Conservation (phyloP, 2,329 filamentous ascomycete species). For the Nemania diffusa region DNA sequence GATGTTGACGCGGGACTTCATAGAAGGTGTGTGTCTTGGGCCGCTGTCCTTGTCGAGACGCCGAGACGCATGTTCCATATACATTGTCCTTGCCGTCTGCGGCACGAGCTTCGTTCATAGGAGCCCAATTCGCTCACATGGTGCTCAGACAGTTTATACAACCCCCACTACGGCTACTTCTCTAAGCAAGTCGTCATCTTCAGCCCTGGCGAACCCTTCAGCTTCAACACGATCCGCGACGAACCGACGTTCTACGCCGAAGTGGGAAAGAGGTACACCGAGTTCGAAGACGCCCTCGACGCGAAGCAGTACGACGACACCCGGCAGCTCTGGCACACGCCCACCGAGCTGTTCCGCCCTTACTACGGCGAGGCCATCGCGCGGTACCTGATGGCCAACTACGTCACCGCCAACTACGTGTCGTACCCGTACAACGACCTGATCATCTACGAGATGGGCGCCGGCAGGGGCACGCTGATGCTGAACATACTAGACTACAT, state of each 20-base stretch:
- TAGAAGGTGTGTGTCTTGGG: conserved; percentile 75
- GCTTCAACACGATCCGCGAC: conserved; percentile 83
- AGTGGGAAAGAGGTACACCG: conserved; percentile 81
- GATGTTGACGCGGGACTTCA: conserved; percentile 98
- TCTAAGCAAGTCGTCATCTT: conserved; percentile 98
- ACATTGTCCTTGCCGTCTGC: neutral
- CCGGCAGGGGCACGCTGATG: conserved; percentile 97
- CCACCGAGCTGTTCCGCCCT: conserved; percentile 94
- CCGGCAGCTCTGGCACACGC: conserved; percentile 97
- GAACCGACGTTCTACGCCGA: conserved; percentile 84
- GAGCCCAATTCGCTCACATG: conserved; percentile 27
- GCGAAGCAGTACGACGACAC: conserved; percentile 74
- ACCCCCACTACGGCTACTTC: conserved; percentile 95
- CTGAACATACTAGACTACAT: conserved; percentile 98
- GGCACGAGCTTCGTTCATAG: neutral
- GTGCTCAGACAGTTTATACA: conserved; percentile 84
- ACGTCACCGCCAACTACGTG: conserved; percentile 90
- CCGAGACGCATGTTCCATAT: too few relatives aligned
- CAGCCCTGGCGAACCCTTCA: conserved; percentile 88
- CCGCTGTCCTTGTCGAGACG: neutral
- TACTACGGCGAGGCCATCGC: conserved; percentile 98
- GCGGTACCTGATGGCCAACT: conserved; percentile 95
- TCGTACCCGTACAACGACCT: conserved; percentile 97
- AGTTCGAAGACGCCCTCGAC: conserved; percentile 91
- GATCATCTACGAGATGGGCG: conserved; percentile 98